phyloP scores from a whole-genome alignment of 805 yeast species.

The Candida ponderosae region DNA sequence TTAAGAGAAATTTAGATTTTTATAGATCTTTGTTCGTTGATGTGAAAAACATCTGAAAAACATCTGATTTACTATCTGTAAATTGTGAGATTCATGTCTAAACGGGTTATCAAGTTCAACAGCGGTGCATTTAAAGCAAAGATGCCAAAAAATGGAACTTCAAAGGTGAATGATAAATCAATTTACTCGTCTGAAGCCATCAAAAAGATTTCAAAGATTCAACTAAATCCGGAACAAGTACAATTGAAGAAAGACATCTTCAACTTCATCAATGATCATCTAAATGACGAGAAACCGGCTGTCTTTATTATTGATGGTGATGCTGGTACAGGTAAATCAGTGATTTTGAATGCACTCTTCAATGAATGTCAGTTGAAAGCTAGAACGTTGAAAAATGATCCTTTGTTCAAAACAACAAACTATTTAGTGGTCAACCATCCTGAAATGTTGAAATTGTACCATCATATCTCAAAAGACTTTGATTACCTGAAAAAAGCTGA shows the following conservation, averaged over 20 bases:
- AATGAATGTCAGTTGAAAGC: constrained; percentile 31
- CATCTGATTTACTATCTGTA: too few relatives aligned
- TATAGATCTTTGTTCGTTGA: too few relatives aligned
- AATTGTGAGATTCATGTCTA: not conserved
- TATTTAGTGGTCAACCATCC: constrained; percentile 39
- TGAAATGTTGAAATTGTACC: constrained; percentile 37
- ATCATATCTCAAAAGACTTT: constrained; percentile 28
- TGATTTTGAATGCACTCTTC: constrained; percentile 32
- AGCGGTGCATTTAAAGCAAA: not conserved
- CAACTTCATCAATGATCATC: constrained; percentile 18
- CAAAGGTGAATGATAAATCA: not conserved
- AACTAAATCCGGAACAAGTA: constrained; percentile 30
- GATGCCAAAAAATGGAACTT: not conserved
- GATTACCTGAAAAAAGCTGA: constrained; percentile 28
- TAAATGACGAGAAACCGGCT: constrained; percentile 18
- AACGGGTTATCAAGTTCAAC: not conserved
- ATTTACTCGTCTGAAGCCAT: constrained; percentile 18
- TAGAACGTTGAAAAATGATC: constrained; percentile 11
- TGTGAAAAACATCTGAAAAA: too few relatives aligned
- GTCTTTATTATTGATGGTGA: constrained; percentile 38
- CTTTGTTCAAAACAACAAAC: constrained; percentile 24
- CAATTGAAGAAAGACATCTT: constrained; percentile 21
- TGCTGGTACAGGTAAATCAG: constrained; percentile 43
- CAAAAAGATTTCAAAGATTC: constrained; percentile 27
- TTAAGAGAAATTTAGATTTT: too few relatives aligned